Evolutionary conservation across 225 moss, liverwort and hornwort species (phyloP).

Genomic region (Asterella californica): DNA sequence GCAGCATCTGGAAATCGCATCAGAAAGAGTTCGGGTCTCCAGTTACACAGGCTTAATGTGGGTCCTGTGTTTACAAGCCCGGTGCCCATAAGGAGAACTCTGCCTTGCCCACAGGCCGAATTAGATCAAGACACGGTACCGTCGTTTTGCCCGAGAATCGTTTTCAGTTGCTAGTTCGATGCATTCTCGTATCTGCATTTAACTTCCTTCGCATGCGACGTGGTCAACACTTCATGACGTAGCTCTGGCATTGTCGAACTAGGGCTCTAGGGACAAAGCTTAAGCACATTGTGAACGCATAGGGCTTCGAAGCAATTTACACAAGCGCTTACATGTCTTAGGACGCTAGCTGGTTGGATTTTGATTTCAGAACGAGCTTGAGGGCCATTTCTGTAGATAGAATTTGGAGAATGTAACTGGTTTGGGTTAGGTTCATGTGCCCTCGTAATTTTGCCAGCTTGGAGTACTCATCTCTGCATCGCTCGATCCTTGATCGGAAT

Average conservation of each 20-base stretch:
- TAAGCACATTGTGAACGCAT: neutral
- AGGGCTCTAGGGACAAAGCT: too few relatives aligned
- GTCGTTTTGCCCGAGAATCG: neutral
- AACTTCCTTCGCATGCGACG: neutral
- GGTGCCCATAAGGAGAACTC: conserved; percentile 5
- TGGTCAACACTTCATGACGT: neutral
- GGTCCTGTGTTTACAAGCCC: conserved; percentile 11
- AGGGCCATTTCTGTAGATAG: neutral
- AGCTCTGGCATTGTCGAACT: neutral
- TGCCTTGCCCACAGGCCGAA: conserved; percentile 41
- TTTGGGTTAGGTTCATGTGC: neutral
- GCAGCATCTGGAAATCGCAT: neutral
- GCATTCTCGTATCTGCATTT: neutral
- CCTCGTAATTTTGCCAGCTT: neutral
- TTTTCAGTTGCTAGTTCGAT: neutral
- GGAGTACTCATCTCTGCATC: neutral
- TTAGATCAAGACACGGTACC: conserved; percentile 45
- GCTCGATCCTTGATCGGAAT: neutral
- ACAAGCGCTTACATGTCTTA: neutral
- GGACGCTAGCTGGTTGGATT: neutral
- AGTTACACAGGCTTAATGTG: conserved; percentile 18
- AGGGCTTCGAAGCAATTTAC: neutral
- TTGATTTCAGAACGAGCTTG: neutral
- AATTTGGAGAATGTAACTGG: too few relatives aligned
- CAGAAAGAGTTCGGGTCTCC: conserved; percentile 1